Evolutionary conservation across 768 basidiomycete species (phyloP).

Genomic region (Pulveroboletus sp.): DNA sequence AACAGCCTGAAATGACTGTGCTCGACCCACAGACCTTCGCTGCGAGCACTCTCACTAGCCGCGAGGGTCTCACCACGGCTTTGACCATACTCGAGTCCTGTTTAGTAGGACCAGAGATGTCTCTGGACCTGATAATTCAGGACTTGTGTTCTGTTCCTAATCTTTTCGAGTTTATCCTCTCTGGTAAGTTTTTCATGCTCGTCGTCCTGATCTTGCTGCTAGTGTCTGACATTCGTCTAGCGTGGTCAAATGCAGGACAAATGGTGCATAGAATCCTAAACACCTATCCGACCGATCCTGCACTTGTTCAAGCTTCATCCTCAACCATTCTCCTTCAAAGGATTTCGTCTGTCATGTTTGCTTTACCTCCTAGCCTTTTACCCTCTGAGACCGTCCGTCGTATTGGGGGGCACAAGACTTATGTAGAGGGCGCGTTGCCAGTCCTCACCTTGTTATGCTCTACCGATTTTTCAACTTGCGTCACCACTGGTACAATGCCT

Average conservation of each 20-base stretch:
- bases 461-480: constrained; percentile 4
- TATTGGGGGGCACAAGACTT: constrained; percentile 19
- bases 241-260: constrained; percentile 2
- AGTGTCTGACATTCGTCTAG: constrained; percentile 8
- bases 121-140: constrained; percentile 23
- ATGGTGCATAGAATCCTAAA: constrained; percentile 30
- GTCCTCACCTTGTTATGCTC: constrained; percentile 17
- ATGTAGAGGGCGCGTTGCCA: constrained; percentile 21
- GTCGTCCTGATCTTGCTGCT: not conserved
- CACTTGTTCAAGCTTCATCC: constrained; percentile 19
- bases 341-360: constrained; percentile 24
- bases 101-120: constrained; percentile 19
- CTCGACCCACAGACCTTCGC: constrained; percentile 18
- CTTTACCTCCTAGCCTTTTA: constrained; percentile 18
- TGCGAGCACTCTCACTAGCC: constrained; percentile 13
- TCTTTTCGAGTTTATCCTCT: constrained; percentile 30
- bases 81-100: constrained; percentile 19
- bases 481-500: not conserved
- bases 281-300: constrained; percentile 28
- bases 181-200: constrained; percentile 15
- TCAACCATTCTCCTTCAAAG: constrained; percentile 19
- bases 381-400: constrained; percentile 5
- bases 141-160: constrained; percentile 24
- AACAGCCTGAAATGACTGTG: not conserved
- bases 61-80: constrained; percentile 17